Base-by-base conservation (phyloP, 805 yeast species). In the Kodamaea leandrae region DNA sequence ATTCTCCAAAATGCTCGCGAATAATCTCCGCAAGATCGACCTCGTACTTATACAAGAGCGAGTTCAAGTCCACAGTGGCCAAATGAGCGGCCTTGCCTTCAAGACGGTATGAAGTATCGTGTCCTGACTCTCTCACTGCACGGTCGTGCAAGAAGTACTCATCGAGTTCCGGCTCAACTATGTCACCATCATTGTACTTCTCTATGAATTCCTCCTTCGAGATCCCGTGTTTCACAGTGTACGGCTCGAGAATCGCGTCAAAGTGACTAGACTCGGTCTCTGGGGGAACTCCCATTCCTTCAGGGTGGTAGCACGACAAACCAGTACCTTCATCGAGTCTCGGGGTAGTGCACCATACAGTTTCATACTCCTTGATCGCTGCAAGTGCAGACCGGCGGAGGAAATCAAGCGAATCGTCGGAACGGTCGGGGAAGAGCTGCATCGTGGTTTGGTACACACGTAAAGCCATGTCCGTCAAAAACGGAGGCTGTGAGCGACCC, bases 71-170 rank as follows among this genome's bases (percentile, higher is more conserved):
- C 36, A 91, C 82, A 0, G 98, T 91, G 1, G 95, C 96, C 50
- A 91, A 66, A 57, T 85, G 71, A 0, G 96, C 96, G 62, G 96
- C 88, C 32, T 79, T 76, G 27, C 95, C 95, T 63, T 90, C 96
- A 39, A 93, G 69, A 53, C 99, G 72, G 55, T 90, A 88, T 2
- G 91, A 74, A 0, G 98, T 93, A 58, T 91, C 99, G 59, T 93
- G 98, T 1, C 99, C 99, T 23, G 93, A 82, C 63, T 91, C 99
- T 57, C 99, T 77, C 8, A 91, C 95, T 1, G 95, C 97, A 44
- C 97, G 72, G 60, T 91, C 99, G 57, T 91, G 96, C 37, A 86
- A 61, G 58, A 91, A 86, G 58, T 86, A 91, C 47, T 80, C 89
- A 55, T 93, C 98, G 45, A 91, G 70, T n/a, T 71, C 79, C 1